Base-by-base conservation (phyloP, 805 yeast species). In the Suhomyces sp. region DNA sequence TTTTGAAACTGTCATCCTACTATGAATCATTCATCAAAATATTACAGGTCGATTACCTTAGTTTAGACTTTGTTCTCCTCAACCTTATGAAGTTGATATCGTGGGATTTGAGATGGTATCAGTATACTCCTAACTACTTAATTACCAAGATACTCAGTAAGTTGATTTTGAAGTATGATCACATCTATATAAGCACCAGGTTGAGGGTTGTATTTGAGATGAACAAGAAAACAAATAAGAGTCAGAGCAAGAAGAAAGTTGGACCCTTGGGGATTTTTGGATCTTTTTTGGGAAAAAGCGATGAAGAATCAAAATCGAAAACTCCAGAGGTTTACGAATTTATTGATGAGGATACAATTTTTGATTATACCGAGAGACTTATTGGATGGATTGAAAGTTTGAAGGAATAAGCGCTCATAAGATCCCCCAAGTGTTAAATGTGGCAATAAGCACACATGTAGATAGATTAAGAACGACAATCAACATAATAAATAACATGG, bases 61-160 rank as follows among this genome's bases (percentile, higher is more conserved):
- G 59, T 2, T 31, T 67, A 12, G 71, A 65, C 30, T 60, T 57
- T 21, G 46, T 67, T 2, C 41, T 67, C 25, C 47, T 65, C 14
- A 48, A 53, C 23, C 55, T 16, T 22, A 62, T 76, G 40, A 72
- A 73, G 43, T 58, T 74, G 19, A 62, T 79, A 15, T 73, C 85
- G 37, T 84, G 83, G 74, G 73, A 79, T 40, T 58, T 74, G 23
- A 65, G 90, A 28, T 84, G 81, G 73, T 83, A 82, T 44, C 50
- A 79, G 74, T 46, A 77, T 70, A 40, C 74, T 63, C 63, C 78
- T 52, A 48, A 50, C 60, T 21, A 63, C 54, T 33, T 70, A 70
- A 38, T 54, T 65, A 6, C 39, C 16, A 60, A 70, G 13, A 68
- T 76, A 4, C 48, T 83, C 33, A 55, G 60, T 35, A 68, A 70